Evolutionary conservation across 2,329 filamentous ascomycete genomes (phyloP).

Genomic region (Epichloe hybrida): DNA sequence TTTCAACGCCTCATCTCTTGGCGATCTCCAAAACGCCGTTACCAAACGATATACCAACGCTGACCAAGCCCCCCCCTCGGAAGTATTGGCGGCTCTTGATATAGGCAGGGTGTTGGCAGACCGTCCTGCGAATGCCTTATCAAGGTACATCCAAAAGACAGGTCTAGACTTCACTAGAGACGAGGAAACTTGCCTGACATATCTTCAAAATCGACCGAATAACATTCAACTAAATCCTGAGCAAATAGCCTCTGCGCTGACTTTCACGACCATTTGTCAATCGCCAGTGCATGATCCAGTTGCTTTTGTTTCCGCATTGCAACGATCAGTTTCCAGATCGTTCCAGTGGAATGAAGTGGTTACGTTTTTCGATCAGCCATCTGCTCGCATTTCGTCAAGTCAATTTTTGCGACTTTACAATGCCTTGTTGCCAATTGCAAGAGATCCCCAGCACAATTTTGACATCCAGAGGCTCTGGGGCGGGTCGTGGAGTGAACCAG

Average conservation of each 20-base stretch:
- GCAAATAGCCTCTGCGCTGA: slow-evolving; percentile 68
- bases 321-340: slow-evolving; percentile 46
- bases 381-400: slow-evolving; percentile 58
- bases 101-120: slow-evolving; percentile 52
- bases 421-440: slow-evolving; percentile 60
- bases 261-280: slow-evolving; percentile 48
- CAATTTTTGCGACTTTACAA: slow-evolving; percentile 77
- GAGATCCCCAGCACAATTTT: slow-evolving; percentile 36
- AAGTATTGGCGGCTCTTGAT: slow-evolving; percentile 57
- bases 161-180: slow-evolving; percentile 65
- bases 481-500: slow-evolving; percentile 71
- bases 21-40: slow-evolving; percentile 54
- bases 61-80: slow-evolving; percentile 54
- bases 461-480: slow-evolving; percentile 88
- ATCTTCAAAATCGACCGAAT: slow-evolving; percentile 38
- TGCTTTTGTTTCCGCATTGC: slow-evolving; percentile 47
- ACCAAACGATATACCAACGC: slow-evolving; percentile 53
- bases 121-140: slow-evolving; percentile 41
- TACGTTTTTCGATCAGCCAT: slow-evolving; percentile 65
- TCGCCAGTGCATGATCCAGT: slow-evolving; percentile 38
- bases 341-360: slow-evolving; percentile 63
- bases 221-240: slow-evolving; percentile 59
- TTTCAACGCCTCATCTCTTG: slow-evolving; percentile 63
- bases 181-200: slow-evolving; percentile 48
- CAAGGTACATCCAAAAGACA: slow-evolving; percentile 56